A percentile compares a stretch with the other conserved stretches of the same genome.
These are phyloP conservation scores for Zygoascus tannicola DNA, from an alignment of 805 yeast species.

Conservation along the genomic window DNA sequence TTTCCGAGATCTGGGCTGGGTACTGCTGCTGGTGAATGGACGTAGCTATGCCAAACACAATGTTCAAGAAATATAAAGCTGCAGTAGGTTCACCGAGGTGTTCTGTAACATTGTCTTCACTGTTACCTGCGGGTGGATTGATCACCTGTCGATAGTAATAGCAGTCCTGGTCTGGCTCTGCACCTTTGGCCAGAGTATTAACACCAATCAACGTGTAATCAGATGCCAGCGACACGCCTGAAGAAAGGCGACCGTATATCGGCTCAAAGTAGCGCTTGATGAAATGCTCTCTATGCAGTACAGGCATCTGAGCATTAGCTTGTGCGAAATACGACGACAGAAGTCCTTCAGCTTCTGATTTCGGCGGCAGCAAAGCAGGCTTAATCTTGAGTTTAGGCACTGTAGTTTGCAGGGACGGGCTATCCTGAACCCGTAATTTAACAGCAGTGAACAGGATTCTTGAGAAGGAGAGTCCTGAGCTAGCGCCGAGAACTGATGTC, in stretches of 20 bases:
- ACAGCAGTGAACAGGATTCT: slow-evolving; percentile 70
- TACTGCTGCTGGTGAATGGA: slow-evolving; percentile 63
- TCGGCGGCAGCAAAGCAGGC: slow-evolving; percentile 57
- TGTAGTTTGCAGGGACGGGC: slow-evolving; percentile 6
- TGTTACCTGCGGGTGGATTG: slow-evolving; percentile 1
- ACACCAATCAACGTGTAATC: slow-evolving; percentile 14
- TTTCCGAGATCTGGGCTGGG: slow-evolving; percentile 54
- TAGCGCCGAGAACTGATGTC: slow-evolving; percentile 24
- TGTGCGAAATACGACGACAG: slow-evolving; percentile 63
- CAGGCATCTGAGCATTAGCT: slow-evolving; percentile 75
- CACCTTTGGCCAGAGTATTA: slow-evolving; percentile 1
- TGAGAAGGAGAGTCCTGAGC: slow-evolving; percentile 60
- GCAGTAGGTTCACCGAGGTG: slow-evolving; percentile 9
- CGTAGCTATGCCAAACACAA: slow-evolving; percentile 73
- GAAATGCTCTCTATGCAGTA: slow-evolving; percentile 74
- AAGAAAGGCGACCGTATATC: slow-evolving; percentile 60
- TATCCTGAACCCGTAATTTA: slow-evolving; percentile 29
- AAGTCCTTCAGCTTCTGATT: slow-evolving; percentile 57
- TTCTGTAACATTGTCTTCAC: neutral
- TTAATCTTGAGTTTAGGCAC: slow-evolving; percentile 10
- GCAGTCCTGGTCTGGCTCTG: slow-evolving; percentile 2
- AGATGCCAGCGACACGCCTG: slow-evolving; percentile 40
- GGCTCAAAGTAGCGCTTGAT: slow-evolving; percentile 61
- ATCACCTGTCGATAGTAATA: slow-evolving; percentile 9
- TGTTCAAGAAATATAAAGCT: slow-evolving; percentile 55